Percentiles rank a stretch among this genome's conserved stretches.
Evolutionary conservation across 176 grass and related monocot genomes (phyloP).

Genomic region (Thalia dealbata): DNA sequence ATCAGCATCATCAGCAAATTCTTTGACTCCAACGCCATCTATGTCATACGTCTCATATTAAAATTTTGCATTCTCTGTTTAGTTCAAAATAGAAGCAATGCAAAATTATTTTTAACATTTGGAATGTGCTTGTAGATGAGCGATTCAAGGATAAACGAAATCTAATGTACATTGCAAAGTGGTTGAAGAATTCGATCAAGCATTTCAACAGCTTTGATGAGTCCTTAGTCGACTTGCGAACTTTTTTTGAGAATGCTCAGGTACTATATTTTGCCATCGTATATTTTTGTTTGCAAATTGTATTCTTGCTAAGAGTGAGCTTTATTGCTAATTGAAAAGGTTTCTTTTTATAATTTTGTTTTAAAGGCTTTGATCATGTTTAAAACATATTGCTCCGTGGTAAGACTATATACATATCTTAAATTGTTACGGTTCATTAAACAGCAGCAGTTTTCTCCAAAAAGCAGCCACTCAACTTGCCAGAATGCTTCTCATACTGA

Average conservation of each 20-base stretch:
- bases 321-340: background rate
- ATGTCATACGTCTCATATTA: too few species aligned
- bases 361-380: background rate
- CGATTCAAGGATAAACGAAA: constrained; percentile 69
- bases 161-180: constrained; percentile 69
- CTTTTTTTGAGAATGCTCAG: constrained; percentile 79
- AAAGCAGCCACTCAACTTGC: constrained; percentile 20
- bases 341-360: background rate
- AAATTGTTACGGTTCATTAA: constrained; percentile 1
- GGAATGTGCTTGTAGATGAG: constrained; percentile 53
- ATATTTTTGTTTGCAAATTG: constrained; percentile 18
- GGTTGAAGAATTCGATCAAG: constrained; percentile 81
- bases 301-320: background rate
- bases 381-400: background rate
- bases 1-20: too few species aligned
- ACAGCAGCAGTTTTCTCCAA: constrained; percentile 41
- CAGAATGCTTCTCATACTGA: constrained; percentile 29
- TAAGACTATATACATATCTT: constrained; percentile 9
- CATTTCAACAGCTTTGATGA: constrained; percentile 50
- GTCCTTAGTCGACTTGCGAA: constrained; percentile 40
- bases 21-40: too few species aligned
- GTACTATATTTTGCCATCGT: constrained; percentile 25
- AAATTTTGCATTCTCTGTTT: too few species aligned
- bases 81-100: too few species aligned
- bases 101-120: too few species aligned